Base-by-base conservation (phyloP, 495 filamentous ascomycete genomes). In the Recurvomyces mirabilis region DNA sequence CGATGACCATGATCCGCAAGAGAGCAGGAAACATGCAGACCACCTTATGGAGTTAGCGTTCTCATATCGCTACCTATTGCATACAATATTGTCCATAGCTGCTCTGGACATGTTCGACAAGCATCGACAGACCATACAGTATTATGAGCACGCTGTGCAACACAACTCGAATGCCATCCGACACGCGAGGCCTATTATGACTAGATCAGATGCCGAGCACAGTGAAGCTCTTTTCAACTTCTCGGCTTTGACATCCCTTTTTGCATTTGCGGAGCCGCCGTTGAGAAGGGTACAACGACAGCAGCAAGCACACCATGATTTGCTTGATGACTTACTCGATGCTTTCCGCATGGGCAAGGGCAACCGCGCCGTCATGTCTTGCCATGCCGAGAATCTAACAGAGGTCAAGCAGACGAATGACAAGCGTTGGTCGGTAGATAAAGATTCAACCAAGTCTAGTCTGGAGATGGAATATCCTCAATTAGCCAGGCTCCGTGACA, bases 261-360 rank as follows among this genome's bases (percentile, higher is more conserved):
- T 34, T 18, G 29, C 41, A 4, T 35, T 44, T 17, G 41, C 41
- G 5, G 41, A 44, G 19, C 41, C 41, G 5, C 28, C 41, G 18
- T 24, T 44, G 28, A 26, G 41, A 12, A 4, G 19, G 14, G 28
- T 37, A 7, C 17, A 7, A n/a, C 10, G 9, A 9, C 7, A 15
- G 13, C 34, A 37, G 7, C 13, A 7, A 10, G 9, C 13, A 7
- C 3, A 4, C 4, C 19, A 10, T 40, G 38, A 40, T 18, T 6
- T 7, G 10, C 9, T 40, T 20, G 18, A 17, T 20, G 38, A 20
- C 24, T 17, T 40, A 9, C 38, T 40, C 9, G 23, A 26, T 9
- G 6, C 38, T 25, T 25, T 40, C 10, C 13, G 13, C 12, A 40
- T 40, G 38, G 21, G 38, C 9, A 6, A 20, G 5, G 38, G 38